phyloP scores from a whole-genome alignment of 2,329 filamentous ascomycete species.

The Massarina eburnea region DNA sequence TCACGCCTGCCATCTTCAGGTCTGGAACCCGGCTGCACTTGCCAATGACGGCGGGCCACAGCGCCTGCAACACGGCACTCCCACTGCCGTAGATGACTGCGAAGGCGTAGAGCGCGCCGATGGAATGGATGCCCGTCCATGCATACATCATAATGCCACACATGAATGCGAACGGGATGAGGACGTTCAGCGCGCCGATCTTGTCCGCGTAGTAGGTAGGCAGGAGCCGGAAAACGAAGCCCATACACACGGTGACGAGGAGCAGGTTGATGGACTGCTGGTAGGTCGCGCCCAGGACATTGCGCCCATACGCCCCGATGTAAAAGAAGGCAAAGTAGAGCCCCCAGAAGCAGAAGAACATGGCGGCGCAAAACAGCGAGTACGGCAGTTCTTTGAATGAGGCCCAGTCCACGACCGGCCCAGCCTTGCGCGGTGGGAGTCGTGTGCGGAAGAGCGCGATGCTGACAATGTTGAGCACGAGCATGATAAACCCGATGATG shows the following conservation, averaged over 20 bases:
- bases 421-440: slow-evolving; percentile 45
- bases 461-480: slow-evolving; percentile 43
- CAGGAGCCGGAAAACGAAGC: slow-evolving; percentile 52
- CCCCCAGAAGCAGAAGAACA: slow-evolving; percentile 42
- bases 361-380: slow-evolving; percentile 38
- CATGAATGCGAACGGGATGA: slow-evolving; percentile 50
- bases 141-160: slow-evolving; percentile 49
- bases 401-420: slow-evolving; percentile 44
- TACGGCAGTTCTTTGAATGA: slow-evolving; percentile 47
- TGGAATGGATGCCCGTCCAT: slow-evolving; percentile 33
- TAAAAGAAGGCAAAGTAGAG: slow-evolving; percentile 52
- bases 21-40: slow-evolving; percentile 36
- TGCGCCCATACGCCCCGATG: slow-evolving; percentile 45
- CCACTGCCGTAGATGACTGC: slow-evolving; percentile 33
- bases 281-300: slow-evolving; percentile 51
- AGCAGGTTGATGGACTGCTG: slow-evolving; percentile 57
- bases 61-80: slow-evolving; percentile 31
- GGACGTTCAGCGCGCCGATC: slow-evolving; percentile 51
- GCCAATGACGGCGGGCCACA: slow-evolving; percentile 31
- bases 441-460: slow-evolving; percentile 39
- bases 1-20: slow-evolving; percentile 35
- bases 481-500: slow-evolving; percentile 61
- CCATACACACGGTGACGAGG: slow-evolving; percentile 55
- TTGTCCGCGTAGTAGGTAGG: slow-evolving; percentile 46
- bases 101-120: slow-evolving; percentile 31